phyloP scores from a whole-genome alignment of 2,329 filamentous ascomycete genomes.

The Phoma sp. region DNA sequence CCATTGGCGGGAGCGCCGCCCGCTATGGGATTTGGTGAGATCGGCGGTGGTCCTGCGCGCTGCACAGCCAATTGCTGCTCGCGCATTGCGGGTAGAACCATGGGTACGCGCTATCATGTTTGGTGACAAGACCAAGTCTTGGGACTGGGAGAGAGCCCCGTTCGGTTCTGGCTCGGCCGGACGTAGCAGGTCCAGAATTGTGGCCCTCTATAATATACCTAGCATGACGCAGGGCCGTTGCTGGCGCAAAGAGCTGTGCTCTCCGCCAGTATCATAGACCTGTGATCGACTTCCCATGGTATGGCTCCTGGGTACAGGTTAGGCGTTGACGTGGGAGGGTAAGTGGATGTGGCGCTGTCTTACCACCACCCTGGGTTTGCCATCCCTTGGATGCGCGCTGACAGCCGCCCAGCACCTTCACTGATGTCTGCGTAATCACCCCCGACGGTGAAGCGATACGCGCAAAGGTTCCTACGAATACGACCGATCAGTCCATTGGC shows the following conservation, averaged over 20 bases:
- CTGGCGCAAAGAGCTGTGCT: slow-evolving; percentile 2
- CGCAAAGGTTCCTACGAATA: slow-evolving; percentile 56
- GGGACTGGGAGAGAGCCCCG: not conserved
- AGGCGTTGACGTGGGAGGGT: slow-evolving; percentile 46
- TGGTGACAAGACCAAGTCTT: not conserved
- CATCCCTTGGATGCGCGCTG: slow-evolving; percentile 3
- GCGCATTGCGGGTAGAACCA: not conserved
- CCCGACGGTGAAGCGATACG: slow-evolving; percentile 52
- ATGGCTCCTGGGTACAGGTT: slow-evolving; percentile 41
- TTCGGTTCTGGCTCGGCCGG: slow-evolving; percentile 2
- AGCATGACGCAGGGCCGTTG: slow-evolving; percentile 12
- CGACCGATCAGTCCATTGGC: slow-evolving; percentile 55
- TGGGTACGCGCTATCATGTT: not conserved
- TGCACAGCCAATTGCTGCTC: not conserved
- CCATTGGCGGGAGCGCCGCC: not conserved
- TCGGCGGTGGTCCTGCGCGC: not conserved
- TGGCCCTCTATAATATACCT: slow-evolving; percentile 1
- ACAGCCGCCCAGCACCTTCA: slow-evolving; percentile 51
- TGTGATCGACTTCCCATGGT: not conserved
- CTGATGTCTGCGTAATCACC: slow-evolving; percentile 56
- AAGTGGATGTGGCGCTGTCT: slow-evolving; percentile 16
- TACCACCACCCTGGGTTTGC: not conserved
- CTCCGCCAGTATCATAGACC: not conserved
- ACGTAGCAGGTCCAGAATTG: slow-evolving; percentile 1
- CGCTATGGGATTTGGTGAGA: not conserved